These are phyloP conservation scores for Melampsora medusae DNA, from an alignment of 1,284 basidiomycete genomes.

Conservation along the genomic window DNA sequence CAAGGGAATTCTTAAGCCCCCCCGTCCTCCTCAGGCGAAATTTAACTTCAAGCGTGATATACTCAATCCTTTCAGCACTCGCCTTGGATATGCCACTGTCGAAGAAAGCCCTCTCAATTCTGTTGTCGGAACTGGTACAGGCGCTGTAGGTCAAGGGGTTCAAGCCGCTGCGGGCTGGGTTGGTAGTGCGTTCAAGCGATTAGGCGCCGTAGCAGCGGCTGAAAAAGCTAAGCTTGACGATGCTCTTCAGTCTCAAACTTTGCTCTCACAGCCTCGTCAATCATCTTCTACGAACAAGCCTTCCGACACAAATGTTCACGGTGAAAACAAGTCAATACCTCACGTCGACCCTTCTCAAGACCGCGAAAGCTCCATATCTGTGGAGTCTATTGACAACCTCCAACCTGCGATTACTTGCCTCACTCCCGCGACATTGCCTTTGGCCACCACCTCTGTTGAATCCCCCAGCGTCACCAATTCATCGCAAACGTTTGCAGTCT, in stretches of 20 bases:
- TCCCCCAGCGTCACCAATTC: conserved; percentile 56
- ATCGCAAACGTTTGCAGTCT: conserved; percentile 6
- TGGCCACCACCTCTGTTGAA: background rate
- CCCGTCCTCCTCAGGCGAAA: conserved; percentile 44
- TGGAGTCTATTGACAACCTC: background rate
- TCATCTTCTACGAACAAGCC: conserved; percentile 22
- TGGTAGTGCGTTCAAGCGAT: conserved; percentile 34
- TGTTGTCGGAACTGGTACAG: conserved; percentile 19
- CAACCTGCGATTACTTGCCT: conserved; percentile 13
- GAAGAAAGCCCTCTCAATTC: conserved; percentile 23
- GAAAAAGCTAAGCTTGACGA: conserved; percentile 15
- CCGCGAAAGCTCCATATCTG: background rate
- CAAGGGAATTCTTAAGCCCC: conserved; percentile 49
- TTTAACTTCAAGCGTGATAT: conserved; percentile 50
- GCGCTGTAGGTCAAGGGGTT: conserved; percentile 28
- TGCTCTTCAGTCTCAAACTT: conserved; percentile 2
- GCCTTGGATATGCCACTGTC: conserved; percentile 43
- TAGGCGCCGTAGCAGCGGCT: conserved; percentile 21
- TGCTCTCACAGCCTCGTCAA: background rate
- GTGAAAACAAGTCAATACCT: background rate
- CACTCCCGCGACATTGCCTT: background rate
- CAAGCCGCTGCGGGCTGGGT: conserved; percentile 41
- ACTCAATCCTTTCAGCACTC: conserved; percentile 47
- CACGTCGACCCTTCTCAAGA: conserved; percentile 3
- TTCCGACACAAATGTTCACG: conserved; percentile 24